Evolutionary conservation across 306 rosid genomes (phyloP).

Genomic region (Acacia melanoxylon): DNA sequence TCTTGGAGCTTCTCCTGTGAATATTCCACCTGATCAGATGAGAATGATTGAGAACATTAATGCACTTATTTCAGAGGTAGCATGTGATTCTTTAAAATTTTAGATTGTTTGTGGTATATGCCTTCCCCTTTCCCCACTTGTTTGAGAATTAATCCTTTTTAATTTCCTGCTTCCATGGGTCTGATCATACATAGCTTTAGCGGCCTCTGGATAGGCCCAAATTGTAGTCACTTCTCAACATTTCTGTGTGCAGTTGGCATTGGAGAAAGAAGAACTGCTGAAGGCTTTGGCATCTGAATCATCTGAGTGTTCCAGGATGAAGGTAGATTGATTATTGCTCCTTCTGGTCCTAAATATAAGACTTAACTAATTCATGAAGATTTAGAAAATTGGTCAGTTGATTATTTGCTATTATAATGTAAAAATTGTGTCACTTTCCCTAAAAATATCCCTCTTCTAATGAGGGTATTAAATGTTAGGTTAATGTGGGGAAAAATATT

Average conservation of each 20-base stretch:
- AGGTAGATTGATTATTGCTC: slow-evolving; percentile 50
- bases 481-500: background rate
- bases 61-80: slow-evolving; percentile 85
- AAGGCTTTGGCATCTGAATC: slow-evolving; percentile 79
- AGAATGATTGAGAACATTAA: slow-evolving; percentile 78
- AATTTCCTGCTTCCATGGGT: slow-evolving; percentile 18
- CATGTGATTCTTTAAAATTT: slow-evolving; percentile 18
- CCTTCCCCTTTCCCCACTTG: background rate
- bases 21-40: slow-evolving; percentile 81
- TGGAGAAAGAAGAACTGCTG: slow-evolving; percentile 88
- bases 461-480: background rate
- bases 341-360: background rate
- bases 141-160: slow-evolving; percentile 21
- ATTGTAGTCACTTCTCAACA: slow-evolving; percentile 24
- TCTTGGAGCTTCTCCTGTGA: slow-evolving; percentile 52
- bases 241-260: slow-evolving; percentile 61
- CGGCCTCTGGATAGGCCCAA: slow-evolving; percentile 11
- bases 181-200: slow-evolving; percentile 16
- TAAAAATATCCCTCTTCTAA: background rate
- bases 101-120: background rate
- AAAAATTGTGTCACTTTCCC: background rate
- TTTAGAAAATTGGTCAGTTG: background rate
- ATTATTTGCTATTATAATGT: no score
- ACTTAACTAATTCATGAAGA: background rate
- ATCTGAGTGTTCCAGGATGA: slow-evolving; percentile 71